Conservation (phyloP, 208 protist genomes). For the Trypanosoma avium region DNA sequence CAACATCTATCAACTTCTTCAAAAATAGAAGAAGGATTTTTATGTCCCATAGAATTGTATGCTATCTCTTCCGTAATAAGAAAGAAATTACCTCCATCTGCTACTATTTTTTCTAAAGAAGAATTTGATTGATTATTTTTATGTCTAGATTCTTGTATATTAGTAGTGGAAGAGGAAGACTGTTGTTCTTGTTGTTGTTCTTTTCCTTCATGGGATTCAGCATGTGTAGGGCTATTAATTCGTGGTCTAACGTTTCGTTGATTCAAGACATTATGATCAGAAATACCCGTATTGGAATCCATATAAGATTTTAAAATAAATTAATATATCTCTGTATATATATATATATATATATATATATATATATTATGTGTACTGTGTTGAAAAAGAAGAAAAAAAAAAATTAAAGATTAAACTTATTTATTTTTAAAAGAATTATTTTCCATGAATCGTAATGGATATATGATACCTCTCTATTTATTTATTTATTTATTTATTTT, state of each 20-base stretch:
- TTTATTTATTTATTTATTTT: too few species aligned
- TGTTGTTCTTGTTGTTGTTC: neutral
- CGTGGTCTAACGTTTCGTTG: constrained; percentile 12
- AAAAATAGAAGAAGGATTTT: constrained; percentile 1
- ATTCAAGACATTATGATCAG: neutral
- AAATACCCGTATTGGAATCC: neutral
- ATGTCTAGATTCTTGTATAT: too few species aligned
- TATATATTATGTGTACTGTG: neutral
- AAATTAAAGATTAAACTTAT: too few species aligned
- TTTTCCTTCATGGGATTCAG: neutral
- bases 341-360: constrained; percentile 6
- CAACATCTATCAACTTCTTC: constrained; percentile 35
- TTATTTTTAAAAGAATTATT: too few species aligned
- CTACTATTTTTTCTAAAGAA: too few species aligned
- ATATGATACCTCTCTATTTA: too few species aligned
- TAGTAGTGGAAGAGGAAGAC: neutral
- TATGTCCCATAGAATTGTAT: neutral
- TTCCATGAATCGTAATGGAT: too few species aligned
- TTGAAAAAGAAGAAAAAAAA: too few species aligned
- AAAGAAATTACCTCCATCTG: constrained; percentile 10
- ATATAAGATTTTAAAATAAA: neutral
- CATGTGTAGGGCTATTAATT: neutral
- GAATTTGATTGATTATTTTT: too few species aligned
- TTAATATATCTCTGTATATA: constrained; percentile 4
- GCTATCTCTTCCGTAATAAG: constrained; percentile 18